Percentiles rank a stretch among this genome's conserved stretches.
phyloP scores from a whole-genome alignment of 495 filamentous ascomycete genomes.

The Astrothelium macrocarpum region DNA sequence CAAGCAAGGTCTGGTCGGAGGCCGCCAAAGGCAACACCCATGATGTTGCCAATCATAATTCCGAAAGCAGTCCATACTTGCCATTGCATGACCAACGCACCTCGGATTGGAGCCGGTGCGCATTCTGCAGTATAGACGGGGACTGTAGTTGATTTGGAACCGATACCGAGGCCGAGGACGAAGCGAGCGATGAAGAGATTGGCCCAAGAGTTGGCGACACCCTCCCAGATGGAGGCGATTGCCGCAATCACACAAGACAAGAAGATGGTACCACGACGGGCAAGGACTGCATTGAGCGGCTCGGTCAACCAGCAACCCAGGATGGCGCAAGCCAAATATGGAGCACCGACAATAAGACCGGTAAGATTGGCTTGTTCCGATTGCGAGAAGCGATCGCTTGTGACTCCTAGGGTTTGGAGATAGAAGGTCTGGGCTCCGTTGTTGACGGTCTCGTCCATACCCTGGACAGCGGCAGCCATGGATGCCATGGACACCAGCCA shows the following conservation, averaged over 20 bases:
- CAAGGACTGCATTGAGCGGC: constrained; percentile 14
- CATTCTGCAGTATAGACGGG: constrained; percentile 74
- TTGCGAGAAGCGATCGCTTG: neutral
- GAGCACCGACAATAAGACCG: neutral
- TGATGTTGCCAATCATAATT: constrained; percentile 19
- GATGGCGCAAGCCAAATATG: constrained; percentile 11
- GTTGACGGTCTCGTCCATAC: constrained; percentile 65
- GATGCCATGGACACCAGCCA: constrained; percentile 61
- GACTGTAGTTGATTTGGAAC: constrained; percentile 35
- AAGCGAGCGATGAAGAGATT: constrained; percentile 50
- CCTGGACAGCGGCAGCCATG: constrained; percentile 59
- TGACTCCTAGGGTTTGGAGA: neutral
- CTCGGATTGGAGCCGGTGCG: constrained; percentile 61
- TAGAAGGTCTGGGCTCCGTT: constrained; percentile 41
- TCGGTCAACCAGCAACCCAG: constrained; percentile 14
- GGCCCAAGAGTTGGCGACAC: constrained; percentile 45
- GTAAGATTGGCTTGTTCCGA: neutral
- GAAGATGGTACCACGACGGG: constrained; percentile 15
- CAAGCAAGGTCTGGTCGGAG: constrained; percentile 13
- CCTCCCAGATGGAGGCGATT: constrained; percentile 16
- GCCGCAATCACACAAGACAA: constrained; percentile 16
- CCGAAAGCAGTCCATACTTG: constrained; percentile 19
- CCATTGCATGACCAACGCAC: constrained; percentile 77
- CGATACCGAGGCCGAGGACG: constrained; percentile 29
- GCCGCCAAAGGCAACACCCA: constrained; percentile 18